phyloP scores from a whole-genome alignment of 257 asterid species.

The Solanum lignicaule region DNA sequence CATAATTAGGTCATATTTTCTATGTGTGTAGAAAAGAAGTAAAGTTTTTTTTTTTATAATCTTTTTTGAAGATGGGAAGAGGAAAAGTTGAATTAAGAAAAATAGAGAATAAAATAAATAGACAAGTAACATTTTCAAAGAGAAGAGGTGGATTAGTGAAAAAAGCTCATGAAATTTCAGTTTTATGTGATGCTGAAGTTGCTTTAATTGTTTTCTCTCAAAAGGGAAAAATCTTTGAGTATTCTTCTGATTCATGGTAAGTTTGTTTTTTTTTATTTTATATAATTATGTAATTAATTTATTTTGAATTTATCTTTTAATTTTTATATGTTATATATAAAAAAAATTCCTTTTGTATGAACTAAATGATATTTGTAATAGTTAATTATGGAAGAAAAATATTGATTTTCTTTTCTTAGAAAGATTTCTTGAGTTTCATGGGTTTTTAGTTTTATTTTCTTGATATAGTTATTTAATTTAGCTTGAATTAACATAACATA shows the following conservation, averaged over 20 bases:
- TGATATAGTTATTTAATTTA: too few relatives aligned
- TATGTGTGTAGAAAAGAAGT: not conserved
- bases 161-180: conserved; percentile 85
- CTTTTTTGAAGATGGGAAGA: conserved; percentile 51
- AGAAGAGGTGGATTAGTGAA: conserved; percentile 63
- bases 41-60: not conserved
- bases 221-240: conserved; percentile 78
- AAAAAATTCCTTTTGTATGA: not conserved
- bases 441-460: too few relatives aligned
- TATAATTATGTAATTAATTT: not conserved
- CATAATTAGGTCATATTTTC: conserved; percentile 17
- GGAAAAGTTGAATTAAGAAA: conserved; percentile 70
- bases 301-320: not conserved
- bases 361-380: not conserved
- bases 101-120: conserved; percentile 78
- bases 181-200: conserved; percentile 75
- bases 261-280: not conserved
- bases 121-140: conserved; percentile 82
- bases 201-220: conserved; percentile 68
- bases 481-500: too few relatives aligned
- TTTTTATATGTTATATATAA: not conserved
- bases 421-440: not conserved
- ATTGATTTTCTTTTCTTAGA: not conserved
- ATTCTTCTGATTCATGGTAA: conserved; percentile 60
- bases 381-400: not conserved